Base-by-base conservation (phyloP, 1,284 basidiomycete genomes). In the Ceratobasidium sp. region DNA sequence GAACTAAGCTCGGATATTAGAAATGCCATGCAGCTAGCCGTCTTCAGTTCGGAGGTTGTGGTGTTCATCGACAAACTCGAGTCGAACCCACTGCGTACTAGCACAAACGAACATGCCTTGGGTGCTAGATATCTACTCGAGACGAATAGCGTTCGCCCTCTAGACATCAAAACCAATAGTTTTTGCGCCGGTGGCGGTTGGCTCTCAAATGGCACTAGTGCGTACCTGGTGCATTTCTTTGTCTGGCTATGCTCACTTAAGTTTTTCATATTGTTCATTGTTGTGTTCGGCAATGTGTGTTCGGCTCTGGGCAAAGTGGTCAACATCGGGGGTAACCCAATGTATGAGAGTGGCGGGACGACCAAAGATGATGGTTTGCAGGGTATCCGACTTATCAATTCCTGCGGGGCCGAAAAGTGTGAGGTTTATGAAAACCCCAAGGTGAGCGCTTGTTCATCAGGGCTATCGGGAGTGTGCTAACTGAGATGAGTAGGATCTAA, bases 61-160 rank as follows among this genome's bases (percentile, higher is more conserved):
- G 84, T 95, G 77, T 88, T 95, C 79, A 83, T 95, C 51, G 94
- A 95, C 88, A 96, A 95, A 85, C 93, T 95, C 20, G 94, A 95
- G 83, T 92, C 94, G 83, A 95, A 96, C 82, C 92, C 93, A 13
- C 86, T 95, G 61, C 92, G 93, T 82, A n/a, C 13, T n/a, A n/a
- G 9, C 55, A 58, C 9, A 9, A n/a, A n/a, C 20, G 9, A 58
- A 28, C 91, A 93, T 15, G 94, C 94, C 4, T 96, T 94, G 94
- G 93, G 89, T 0, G 90, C 91, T 1, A 83, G 95, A 26, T 95
- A 92, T 84, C 90, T 15, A 46, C 46, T 46, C 46, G 18, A 46
- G 46, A 95, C 20, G 89, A 93, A 46, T 46, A 46, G 10, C 10
- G 46, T 46, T 46, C 46, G 46, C 18, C n/a, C n/a, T n/a, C n/a